phyloP scores from a whole-genome alignment of 495 filamentous ascomycete genomes.

The Trichoderma orchidacearum region DNA sequence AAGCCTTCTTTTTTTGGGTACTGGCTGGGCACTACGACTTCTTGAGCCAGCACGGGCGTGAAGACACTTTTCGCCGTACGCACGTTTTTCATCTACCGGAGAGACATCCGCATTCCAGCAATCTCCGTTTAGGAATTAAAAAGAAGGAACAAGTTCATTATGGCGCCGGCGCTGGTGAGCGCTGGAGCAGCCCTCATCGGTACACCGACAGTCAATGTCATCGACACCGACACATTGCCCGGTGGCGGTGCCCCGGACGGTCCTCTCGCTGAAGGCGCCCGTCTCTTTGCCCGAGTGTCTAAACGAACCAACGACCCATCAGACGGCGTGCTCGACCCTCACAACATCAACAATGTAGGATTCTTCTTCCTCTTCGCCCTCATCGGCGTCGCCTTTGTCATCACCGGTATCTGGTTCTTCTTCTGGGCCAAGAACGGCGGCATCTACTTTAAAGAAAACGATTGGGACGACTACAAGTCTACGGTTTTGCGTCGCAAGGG shows the following conservation, averaged over 20 bases:
- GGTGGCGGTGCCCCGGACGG: slow-evolving; percentile 10
- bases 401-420: slow-evolving; percentile 87
- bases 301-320: slow-evolving; percentile 14
- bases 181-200: background rate
- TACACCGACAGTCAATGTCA: slow-evolving; percentile 1
- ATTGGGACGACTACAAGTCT: slow-evolving; percentile 98
- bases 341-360: slow-evolving; percentile 69
- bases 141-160: background rate
- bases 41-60: too few species aligned
- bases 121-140: background rate
- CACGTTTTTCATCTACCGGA: background rate
- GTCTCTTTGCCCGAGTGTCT: slow-evolving; percentile 22
- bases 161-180: background rate
- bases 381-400: slow-evolving; percentile 63
- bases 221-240: slow-evolving; percentile 1
- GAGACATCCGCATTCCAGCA: slow-evolving; percentile 1
- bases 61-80: background rate
- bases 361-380: slow-evolving; percentile 78
- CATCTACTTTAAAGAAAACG: slow-evolving; percentile 66
- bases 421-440: slow-evolving; percentile 96
- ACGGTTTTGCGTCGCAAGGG: slow-evolving; percentile 89
- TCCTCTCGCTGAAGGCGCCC: slow-evolving; percentile 22
- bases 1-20: too few species aligned
- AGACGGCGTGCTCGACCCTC: slow-evolving; percentile 43
- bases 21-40: too few species aligned